Conservation (phyloP, 768 basidiomycete species). For the Macrocybe gigantea region DNA sequence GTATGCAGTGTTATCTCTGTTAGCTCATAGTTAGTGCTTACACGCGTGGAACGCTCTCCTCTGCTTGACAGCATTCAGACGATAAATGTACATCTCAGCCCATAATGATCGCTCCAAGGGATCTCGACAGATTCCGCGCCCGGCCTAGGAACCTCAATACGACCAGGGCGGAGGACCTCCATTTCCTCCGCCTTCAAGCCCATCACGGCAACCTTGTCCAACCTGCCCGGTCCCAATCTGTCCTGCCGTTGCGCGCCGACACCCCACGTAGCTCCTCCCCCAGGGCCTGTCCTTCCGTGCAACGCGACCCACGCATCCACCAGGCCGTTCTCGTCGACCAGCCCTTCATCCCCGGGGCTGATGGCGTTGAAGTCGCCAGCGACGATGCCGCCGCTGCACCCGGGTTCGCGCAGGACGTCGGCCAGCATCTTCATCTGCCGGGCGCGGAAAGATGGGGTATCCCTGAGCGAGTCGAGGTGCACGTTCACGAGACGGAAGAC, state of each 20-base stretch:
- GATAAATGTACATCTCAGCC: conserved; percentile 24
- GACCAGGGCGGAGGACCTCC: conserved; percentile 29
- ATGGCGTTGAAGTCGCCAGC: conserved; percentile 45
- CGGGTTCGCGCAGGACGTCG: conserved; percentile 30
- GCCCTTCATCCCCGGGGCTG: conserved; percentile 23
- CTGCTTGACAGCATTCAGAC: conserved; percentile 4
- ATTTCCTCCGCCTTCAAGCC: conserved; percentile 27
- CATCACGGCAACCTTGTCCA: conserved; percentile 36
- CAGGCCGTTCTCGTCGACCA: conserved; percentile 20
- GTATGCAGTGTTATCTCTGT: no score
- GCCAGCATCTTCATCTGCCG: conserved; percentile 27
- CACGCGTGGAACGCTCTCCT: neutral
- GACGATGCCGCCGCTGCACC: conserved; percentile 27
- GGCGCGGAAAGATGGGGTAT: conserved; percentile 16
- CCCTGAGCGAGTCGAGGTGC: conserved; percentile 24
- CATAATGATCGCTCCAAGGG: conserved; percentile 25
- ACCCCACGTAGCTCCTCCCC: conserved; percentile 27
- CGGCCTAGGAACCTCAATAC: conserved; percentile 22
- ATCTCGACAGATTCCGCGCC: conserved; percentile 16
- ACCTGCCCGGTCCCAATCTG: conserved; percentile 23
- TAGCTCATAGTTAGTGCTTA: no score
- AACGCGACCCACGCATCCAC: conserved; percentile 37
- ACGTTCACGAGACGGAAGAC: conserved; percentile 18
- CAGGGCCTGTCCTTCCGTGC: conserved; percentile 17
- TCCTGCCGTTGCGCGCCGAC: conserved; percentile 21